Conservation (phyloP, 2,329 filamentous ascomycete genomes). For the Coleophoma crateriformis region DNA sequence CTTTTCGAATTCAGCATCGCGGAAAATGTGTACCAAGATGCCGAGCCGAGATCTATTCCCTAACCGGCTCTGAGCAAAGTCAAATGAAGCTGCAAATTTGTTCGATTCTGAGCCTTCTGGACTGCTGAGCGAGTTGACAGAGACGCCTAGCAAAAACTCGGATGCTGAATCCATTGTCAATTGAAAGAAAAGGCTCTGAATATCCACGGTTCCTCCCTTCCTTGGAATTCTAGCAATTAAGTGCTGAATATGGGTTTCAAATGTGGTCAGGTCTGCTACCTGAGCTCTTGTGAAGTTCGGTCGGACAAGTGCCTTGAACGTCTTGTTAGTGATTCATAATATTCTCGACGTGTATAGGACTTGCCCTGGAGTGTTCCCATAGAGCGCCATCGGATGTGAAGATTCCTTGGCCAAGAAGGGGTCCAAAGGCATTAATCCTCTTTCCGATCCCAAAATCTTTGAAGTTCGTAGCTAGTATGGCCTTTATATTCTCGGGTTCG, state of each 20-base stretch:
- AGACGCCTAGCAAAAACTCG: conserved; percentile 50
- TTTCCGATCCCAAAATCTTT: conserved; percentile 43
- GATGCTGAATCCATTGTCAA: conserved; percentile 38
- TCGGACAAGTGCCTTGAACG: conserved; percentile 37
- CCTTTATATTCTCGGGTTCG: conserved; percentile 50
- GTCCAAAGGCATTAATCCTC: conserved; percentile 26
- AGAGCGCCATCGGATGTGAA: conserved; percentile 45
- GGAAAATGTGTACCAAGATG: conserved; percentile 23
- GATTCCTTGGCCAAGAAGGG: conserved; percentile 45
- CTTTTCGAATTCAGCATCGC: conserved; percentile 16
- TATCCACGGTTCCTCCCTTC: conserved; percentile 50
- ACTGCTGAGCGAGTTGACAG: conserved; percentile 33
- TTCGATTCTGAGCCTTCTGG: conserved; percentile 16
- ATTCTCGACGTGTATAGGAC: neutral
- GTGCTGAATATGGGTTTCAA: conserved; percentile 62
- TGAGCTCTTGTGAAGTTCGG: conserved; percentile 49
- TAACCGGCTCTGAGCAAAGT: conserved; percentile 36
- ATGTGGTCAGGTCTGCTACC: conserved; percentile 62
- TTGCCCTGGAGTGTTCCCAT: conserved; percentile 37
- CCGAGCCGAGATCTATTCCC: conserved; percentile 34
- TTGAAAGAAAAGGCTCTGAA: conserved; percentile 59
- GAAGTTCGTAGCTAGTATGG: conserved; percentile 45
- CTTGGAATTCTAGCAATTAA: conserved; percentile 53
- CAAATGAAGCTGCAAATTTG: conserved; percentile 43
- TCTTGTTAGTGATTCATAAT: conserved; percentile 2